phyloP scores from a whole-genome alignment of 345 rosid genomes.

The Triadica sebifera region DNA sequence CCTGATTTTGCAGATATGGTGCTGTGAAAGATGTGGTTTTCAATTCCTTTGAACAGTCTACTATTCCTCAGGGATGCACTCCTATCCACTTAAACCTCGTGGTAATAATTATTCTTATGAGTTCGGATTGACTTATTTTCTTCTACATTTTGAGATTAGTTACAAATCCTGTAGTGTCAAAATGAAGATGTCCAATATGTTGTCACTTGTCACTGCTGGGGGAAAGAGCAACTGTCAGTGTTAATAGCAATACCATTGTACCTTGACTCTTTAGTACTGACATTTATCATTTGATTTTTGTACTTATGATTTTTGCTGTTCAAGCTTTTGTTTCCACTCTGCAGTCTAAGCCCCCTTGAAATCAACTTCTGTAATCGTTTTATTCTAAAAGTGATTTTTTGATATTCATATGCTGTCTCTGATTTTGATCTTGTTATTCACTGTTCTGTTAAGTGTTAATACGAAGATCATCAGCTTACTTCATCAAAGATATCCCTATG shows the following conservation, averaged over 20 bases:
- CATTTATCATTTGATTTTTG: too few relatives aligned
- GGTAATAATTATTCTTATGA: constrained; percentile 41
- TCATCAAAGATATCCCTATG: too few relatives aligned
- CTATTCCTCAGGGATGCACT: constrained; percentile 56
- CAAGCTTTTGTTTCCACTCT: too few relatives aligned
- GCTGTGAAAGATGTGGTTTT: constrained; percentile 49
- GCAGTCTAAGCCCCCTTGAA: too few relatives aligned
- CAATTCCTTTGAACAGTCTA: constrained; percentile 37
- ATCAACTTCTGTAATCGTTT: too few relatives aligned
- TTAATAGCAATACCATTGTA: too few relatives aligned
- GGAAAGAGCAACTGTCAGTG: neutral
- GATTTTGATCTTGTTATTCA: too few relatives aligned
- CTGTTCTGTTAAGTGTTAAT: too few relatives aligned
- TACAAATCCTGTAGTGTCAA: neutral
- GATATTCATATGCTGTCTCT: too few relatives aligned
- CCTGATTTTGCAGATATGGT: constrained; percentile 51
- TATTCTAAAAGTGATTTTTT: too few relatives aligned
- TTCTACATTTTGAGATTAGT: neutral
- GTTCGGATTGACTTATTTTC: neutral
- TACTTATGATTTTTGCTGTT: too few relatives aligned
- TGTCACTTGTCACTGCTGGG: neutral
- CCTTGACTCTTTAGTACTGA: too few relatives aligned
- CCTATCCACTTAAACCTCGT: constrained; percentile 94
- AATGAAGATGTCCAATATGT: neutral
- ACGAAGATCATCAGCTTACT: neutral